Percentiles rank a stretch among this genome's conserved stretches.
Evolutionary conservation across 2,329 filamentous ascomycete genomes (phyloP).

Genomic region (Xylaria arbuscula): DNA sequence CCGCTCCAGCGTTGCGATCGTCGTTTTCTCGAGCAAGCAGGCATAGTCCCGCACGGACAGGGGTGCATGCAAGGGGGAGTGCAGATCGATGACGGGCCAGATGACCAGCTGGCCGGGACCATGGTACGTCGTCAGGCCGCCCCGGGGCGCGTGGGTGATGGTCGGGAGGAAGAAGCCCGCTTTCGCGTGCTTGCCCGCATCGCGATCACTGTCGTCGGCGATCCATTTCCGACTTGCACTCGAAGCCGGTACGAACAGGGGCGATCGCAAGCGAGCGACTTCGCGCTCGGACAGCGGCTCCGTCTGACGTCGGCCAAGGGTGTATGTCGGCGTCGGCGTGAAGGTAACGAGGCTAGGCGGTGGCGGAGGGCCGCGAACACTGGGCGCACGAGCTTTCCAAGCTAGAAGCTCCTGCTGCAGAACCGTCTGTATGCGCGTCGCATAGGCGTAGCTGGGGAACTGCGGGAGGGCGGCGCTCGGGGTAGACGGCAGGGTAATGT

Average conservation of each 20-base stretch:
- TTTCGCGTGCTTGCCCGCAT: conserved; percentile 32
- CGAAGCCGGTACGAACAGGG: conserved; percentile 51
- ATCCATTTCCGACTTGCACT: conserved; percentile 40
- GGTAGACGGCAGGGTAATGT: conserved; percentile 41
- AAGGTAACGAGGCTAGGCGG: conserved; percentile 83
- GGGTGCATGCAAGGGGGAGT: conserved; percentile 62
- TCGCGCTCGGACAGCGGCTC: conserved; percentile 60
- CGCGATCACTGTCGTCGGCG: background rate
- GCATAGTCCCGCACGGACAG: conserved; percentile 82
- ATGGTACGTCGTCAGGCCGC: conserved; percentile 94
- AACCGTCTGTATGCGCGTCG: conserved; percentile 53
- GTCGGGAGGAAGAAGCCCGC: conserved; percentile 55
- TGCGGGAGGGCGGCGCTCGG: conserved; percentile 37
- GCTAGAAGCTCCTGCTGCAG: conserved; percentile 64
- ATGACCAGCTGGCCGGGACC: conserved; percentile 91
- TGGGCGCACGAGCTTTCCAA: conserved; percentile 59
- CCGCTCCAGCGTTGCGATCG: conserved; percentile 71
- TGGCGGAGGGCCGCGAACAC: conserved; percentile 56
- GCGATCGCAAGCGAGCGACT: conserved; percentile 56
- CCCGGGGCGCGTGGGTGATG: conserved; percentile 80
- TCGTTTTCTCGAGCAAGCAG: conserved; percentile 78
- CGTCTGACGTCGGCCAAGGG: conserved; percentile 84
- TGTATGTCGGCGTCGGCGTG: conserved; percentile 85
- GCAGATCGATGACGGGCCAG: conserved; percentile 91
- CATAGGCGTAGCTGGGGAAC: conserved; percentile 54